Conservation (phyloP, 352 stramenopile species). For the Albugo candida region DNA sequence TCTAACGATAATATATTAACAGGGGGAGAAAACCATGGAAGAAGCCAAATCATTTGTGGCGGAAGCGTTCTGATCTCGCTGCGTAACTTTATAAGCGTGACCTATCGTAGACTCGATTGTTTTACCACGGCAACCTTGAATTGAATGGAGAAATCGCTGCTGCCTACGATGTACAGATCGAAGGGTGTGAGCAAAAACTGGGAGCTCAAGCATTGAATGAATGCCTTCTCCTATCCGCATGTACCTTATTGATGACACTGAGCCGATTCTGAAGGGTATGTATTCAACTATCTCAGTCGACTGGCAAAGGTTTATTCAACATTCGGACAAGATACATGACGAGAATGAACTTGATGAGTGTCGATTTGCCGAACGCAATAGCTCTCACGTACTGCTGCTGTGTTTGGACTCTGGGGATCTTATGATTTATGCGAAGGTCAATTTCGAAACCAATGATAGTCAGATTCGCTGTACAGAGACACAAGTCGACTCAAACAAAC, state of each 20-base stretch:
- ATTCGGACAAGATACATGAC: constrained; percentile 57
- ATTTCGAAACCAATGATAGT: constrained; percentile 8
- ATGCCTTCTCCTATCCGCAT: constrained; percentile 60
- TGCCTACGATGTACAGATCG: constrained; percentile 23
- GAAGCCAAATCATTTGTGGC: constrained; percentile 58
- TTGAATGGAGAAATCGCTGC: constrained; percentile 28
- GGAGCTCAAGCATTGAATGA: constrained; percentile 67
- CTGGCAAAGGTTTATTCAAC: constrained; percentile 60
- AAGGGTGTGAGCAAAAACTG: constrained; percentile 51
- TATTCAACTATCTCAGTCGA: constrained; percentile 37
- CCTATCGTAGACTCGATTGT: constrained; percentile 60
- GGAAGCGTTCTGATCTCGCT: constrained; percentile 55
- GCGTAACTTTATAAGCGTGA: constrained; percentile 70
- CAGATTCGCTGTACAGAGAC: background rate
- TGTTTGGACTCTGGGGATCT: constrained; percentile 68
- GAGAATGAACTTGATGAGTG: constrained; percentile 60
- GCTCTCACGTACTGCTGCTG: constrained; percentile 57
- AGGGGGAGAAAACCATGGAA: constrained; percentile 36
- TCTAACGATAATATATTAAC: constrained; percentile 18
- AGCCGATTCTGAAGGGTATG: constrained; percentile 47
- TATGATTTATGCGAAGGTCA: constrained; percentile 70
- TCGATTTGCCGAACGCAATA: constrained; percentile 53
- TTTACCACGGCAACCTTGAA: constrained; percentile 42
- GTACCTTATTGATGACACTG: constrained; percentile 54
- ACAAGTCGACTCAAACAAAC: background rate